A percentile compares a stretch with the other conserved stretches of the same genome.
These are phyloP conservation scores for Fusarium staphyleae DNA, from an alignment of 2,329 filamentous ascomycete genomes.

Conservation along the genomic window DNA sequence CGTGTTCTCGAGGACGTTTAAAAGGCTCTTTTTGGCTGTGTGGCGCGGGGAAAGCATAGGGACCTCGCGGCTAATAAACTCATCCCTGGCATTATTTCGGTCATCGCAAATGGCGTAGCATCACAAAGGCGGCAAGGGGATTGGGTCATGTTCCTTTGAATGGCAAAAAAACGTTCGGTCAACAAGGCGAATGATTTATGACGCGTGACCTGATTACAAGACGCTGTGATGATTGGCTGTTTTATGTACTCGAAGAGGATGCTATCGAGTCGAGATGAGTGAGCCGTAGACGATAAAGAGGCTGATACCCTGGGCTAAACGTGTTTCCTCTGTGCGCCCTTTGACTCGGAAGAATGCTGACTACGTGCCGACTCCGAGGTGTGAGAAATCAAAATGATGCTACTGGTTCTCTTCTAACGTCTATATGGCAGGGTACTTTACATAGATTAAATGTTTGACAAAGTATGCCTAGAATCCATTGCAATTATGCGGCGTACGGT, in stretches of 20 bases:
- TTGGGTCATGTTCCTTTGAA: constrained; percentile 51
- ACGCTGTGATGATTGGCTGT: constrained; percentile 27
- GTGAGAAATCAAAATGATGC: constrained; percentile 4
- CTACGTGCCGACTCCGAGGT: neutral
- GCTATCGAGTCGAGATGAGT: constrained; percentile 18
- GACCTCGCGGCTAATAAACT: constrained; percentile 45
- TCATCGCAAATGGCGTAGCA: constrained; percentile 56
- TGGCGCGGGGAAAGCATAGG: constrained; percentile 45
- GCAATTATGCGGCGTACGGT: constrained; percentile 10
- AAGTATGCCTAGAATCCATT: constrained; percentile 11
- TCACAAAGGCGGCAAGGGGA: constrained; percentile 52
- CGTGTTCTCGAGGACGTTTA: constrained; percentile 92
- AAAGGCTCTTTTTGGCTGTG: constrained; percentile 52
- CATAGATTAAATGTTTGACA: constrained; percentile 2
- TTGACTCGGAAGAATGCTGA: neutral
- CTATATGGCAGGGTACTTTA: constrained; percentile 10
- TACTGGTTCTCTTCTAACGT: constrained; percentile 12
- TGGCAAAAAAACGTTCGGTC: constrained; percentile 47
- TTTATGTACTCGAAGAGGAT: constrained; percentile 9
- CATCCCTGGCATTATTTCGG: constrained; percentile 51
- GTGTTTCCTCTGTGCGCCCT: neutral
- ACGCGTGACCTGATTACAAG: constrained; percentile 18
- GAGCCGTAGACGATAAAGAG: constrained; percentile 23
- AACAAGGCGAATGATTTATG: constrained; percentile 35
- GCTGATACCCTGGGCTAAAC: constrained; percentile 17